A percentile compares a stretch with the other conserved stretches of the same genome.
phyloP scores from a whole-genome alignment of 2,329 filamentous ascomycete genomes.

The Lachnellula subtilissima region DNA sequence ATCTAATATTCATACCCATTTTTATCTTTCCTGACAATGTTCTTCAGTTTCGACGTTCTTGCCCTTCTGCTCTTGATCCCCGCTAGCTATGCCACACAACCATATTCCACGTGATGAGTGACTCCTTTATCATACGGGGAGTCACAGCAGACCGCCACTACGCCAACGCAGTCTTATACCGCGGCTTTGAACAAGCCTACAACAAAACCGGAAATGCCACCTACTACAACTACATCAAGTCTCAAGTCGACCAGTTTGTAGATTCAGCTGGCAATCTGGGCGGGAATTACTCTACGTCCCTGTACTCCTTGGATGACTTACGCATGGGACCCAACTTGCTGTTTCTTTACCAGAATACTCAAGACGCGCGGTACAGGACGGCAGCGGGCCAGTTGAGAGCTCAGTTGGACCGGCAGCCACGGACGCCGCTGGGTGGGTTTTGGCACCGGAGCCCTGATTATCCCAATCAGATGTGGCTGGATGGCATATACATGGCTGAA shows the following conservation, averaged over 20 bases:
- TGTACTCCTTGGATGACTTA: slow-evolving; percentile 48
- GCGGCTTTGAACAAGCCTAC: slow-evolving; percentile 43
- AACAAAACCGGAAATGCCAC: slow-evolving; percentile 38
- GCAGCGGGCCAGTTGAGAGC: slow-evolving; percentile 42
- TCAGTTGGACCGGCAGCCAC: slow-evolving; percentile 44
- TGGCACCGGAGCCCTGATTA: slow-evolving; percentile 47
- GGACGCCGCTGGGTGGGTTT: slow-evolving; percentile 47
- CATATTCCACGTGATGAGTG: slow-evolving; percentile 35
- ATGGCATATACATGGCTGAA: slow-evolving; percentile 46
- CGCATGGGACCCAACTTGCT: slow-evolving; percentile 49
- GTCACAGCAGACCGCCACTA: slow-evolving; percentile 39
- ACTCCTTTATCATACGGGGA: slow-evolving; percentile 41
- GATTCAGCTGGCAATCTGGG: slow-evolving; percentile 40
- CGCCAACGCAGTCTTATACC: slow-evolving; percentile 42
- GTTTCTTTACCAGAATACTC: slow-evolving; percentile 43
- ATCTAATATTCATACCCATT: neutral
- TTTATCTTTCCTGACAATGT: neutral
- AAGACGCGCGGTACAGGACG: slow-evolving; percentile 43
- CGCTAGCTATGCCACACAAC: neutral
- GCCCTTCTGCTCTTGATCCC: neutral
- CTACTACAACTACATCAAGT: slow-evolving; percentile 40
- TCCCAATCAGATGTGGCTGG: slow-evolving; percentile 48
- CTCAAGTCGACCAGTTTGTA: slow-evolving; percentile 44
- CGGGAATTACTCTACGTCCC: slow-evolving; percentile 41
- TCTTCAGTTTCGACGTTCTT: neutral